phyloP scores from a whole-genome alignment of 2,329 filamentous ascomycete genomes.

The Aspergillus versicolor region DNA sequence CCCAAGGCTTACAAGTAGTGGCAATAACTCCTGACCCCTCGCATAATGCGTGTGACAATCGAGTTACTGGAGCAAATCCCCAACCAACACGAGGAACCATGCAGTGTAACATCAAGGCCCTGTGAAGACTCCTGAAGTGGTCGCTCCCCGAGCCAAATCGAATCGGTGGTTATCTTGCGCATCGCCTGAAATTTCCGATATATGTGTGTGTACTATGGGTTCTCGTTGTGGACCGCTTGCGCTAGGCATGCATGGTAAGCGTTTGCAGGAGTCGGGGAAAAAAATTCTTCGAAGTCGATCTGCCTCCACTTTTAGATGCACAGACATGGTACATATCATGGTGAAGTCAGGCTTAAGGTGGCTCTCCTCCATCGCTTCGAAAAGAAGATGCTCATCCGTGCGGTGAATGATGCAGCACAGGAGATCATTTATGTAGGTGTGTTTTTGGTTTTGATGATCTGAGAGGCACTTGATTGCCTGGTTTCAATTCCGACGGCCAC shows the following conservation, averaged over 20 bases:
- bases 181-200: not conserved
- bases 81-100: conserved; percentile 8
- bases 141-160: not conserved
- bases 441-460: not conserved
- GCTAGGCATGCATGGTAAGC: not conserved
- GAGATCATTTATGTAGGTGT: not conserved
- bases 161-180: not conserved
- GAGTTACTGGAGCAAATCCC: conserved; percentile 4
- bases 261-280: not conserved
- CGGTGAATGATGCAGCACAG: not conserved
- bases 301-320: not conserved
- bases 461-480: not conserved
- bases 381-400: not conserved
- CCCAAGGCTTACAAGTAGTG: not conserved
- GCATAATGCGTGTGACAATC: conserved; percentile 4
- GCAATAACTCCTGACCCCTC: conserved; percentile 6
- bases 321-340: not conserved
- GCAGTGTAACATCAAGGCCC: not conserved
- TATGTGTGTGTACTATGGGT: not conserved
- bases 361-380: not conserved
- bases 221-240: not conserved
- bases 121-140: not conserved
- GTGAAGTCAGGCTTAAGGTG: not conserved
- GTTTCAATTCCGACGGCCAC: not conserved
- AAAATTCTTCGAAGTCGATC: not conserved